These are phyloP conservation scores for Termitomyces sp. DNA, from an alignment of 768 basidiomycete genomes.

Conservation along the genomic window DNA sequence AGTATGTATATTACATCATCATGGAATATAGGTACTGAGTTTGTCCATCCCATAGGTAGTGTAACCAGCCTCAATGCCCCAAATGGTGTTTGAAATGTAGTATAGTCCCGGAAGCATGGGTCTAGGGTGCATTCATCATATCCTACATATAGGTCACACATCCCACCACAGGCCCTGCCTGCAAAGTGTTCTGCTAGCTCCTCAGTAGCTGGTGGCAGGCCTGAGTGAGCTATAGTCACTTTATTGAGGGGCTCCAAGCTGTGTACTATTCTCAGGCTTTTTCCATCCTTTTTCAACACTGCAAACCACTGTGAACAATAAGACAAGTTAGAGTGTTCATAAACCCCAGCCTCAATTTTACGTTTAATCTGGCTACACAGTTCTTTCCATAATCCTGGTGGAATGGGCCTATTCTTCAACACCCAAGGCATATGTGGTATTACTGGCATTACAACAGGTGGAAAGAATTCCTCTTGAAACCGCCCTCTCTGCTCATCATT, in stretches of 20 bases:
- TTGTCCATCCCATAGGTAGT: too few relatives aligned
- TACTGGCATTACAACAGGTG: conserved; percentile 22
- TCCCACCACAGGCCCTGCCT: too few relatives aligned
- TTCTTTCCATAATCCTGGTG: conserved; percentile 15
- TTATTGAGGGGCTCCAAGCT: conserved; percentile 31
- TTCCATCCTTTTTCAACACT: conserved; percentile 1
- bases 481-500: conserved; percentile 15
- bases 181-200: too few relatives aligned
- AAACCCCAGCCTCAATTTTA: conserved; percentile 24
- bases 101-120: conserved; percentile 21
- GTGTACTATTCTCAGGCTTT: conserved; percentile 29
- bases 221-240: conserved; percentile 31
- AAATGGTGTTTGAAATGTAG: conserved; percentile 32
- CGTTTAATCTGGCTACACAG: conserved; percentile 14
- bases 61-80: conserved; percentile 13
- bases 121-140: too few relatives aligned
- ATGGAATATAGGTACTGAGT: conserved; percentile 29
- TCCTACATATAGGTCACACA: too few relatives aligned
- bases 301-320: conserved; percentile 19
- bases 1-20: conserved; percentile 31
- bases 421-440: conserved; percentile 30
- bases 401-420: conserved; percentile 21
- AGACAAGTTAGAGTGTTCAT: conserved; percentile 25
- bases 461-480: conserved; percentile 14
- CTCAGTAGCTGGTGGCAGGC: too few relatives aligned